phyloP scores from a whole-genome alignment of 2,329 filamentous ascomycete genomes.

The Talaromyces sp. region DNA sequence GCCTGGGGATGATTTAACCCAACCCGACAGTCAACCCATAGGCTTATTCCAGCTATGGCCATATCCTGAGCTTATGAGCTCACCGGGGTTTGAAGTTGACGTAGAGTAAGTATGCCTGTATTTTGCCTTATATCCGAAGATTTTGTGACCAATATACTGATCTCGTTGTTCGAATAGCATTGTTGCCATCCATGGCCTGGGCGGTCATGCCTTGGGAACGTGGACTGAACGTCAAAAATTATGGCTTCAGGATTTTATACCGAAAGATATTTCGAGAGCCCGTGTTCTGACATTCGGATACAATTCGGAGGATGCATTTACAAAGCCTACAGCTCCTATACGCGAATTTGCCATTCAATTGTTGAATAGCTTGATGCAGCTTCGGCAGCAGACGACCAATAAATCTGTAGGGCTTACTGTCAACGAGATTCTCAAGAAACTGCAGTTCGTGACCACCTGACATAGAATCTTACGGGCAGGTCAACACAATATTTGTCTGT shows the following conservation, averaged over 20 bases:
- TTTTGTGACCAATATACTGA: not conserved
- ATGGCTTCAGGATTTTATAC: not conserved
- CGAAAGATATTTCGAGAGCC: not conserved
- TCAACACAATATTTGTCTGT: not conserved
- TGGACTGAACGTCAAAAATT: not conserved
- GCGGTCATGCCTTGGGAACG: not conserved
- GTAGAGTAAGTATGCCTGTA: not conserved
- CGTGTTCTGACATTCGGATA: not conserved
- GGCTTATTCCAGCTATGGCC: not conserved
- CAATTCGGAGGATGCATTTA: not conserved
- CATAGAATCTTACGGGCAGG: not conserved
- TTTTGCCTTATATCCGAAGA: not conserved
- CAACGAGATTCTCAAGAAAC: too few species aligned
- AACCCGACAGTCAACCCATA: not conserved
- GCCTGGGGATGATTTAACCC: not conserved
- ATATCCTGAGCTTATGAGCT: not conserved
- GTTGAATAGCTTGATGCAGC: not conserved
- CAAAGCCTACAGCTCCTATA: not conserved
- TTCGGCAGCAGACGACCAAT: not conserved
- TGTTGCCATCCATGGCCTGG: not conserved
- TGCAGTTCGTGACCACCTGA: too few species aligned
- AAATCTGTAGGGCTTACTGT: not conserved
- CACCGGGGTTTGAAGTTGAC: not conserved
- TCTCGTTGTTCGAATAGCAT: not conserved
- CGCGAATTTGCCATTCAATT: not conserved